A percentile compares a stretch with the other conserved stretches of the same genome.
Evolutionary conservation across 306 rosid genomes (phyloP).

Genomic region (Inga oerstediana): DNA sequence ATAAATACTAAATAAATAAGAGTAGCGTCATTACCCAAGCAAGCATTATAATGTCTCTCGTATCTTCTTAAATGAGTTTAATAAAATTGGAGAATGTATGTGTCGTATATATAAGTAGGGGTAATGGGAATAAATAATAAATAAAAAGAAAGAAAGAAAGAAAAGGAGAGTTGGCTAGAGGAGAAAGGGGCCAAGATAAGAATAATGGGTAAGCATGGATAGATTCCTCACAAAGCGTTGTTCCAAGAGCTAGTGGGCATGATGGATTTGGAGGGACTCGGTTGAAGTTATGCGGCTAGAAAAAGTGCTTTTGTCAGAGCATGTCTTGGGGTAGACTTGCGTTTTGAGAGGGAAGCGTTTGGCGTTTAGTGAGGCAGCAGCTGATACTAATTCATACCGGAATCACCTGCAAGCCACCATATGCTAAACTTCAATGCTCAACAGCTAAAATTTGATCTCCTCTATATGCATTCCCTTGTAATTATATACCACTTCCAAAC

Average conservation of each 20-base stretch:
- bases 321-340: slow-evolving; percentile 57
- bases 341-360: slow-evolving; percentile 47
- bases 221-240: slow-evolving; percentile 63
- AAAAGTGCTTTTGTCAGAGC: slow-evolving; percentile 68
- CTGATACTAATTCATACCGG: slow-evolving; percentile 67
- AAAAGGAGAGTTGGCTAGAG: background rate
- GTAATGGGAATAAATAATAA: background rate
- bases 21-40: slow-evolving; percentile 38
- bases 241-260: slow-evolving; percentile 80
- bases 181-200: slow-evolving; percentile 51
- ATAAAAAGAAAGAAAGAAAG: background rate
- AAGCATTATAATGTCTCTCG: background rate
- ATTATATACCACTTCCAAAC: slow-evolving; percentile 55
- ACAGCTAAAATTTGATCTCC: slow-evolving; percentile 44
- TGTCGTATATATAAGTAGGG: background rate
- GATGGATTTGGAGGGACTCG: slow-evolving; percentile 58
- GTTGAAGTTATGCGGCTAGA: slow-evolving; percentile 49
- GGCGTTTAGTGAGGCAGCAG: slow-evolving; percentile 51
- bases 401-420: slow-evolving; percentile 41
- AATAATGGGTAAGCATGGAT: slow-evolving; percentile 71
- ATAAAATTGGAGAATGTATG: background rate
- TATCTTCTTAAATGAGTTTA: too few relatives aligned
- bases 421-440: slow-evolving; percentile 38
- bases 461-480: slow-evolving; percentile 41
- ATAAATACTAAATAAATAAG: slow-evolving; percentile 22